Evolutionary conservation across 805 yeast genomes (phyloP).

Genomic region (Ogataea parapolymorpha): DNA sequence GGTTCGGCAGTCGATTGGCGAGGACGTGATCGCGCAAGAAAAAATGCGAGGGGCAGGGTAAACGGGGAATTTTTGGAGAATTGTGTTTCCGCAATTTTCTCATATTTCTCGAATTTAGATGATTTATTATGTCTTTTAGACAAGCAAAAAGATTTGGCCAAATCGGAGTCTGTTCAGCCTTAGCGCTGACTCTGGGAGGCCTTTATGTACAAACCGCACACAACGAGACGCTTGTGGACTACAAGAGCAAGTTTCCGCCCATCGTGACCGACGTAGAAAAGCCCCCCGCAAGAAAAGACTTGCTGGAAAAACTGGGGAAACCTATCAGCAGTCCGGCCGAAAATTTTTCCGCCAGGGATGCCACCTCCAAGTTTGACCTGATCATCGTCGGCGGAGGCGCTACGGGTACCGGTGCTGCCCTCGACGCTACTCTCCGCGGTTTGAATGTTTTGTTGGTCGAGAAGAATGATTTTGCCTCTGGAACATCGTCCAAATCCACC

Average conservation of each 20-base stretch:
- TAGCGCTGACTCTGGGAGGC: conserved; percentile 10
- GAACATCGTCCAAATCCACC: conserved; percentile 91
- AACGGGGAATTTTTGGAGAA: not conserved
- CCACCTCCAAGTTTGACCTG: conserved; percentile 64
- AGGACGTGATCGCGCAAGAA: conserved; percentile 66
- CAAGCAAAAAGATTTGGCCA: conserved; percentile 4
- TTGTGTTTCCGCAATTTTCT: not conserved
- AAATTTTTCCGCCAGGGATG: conserved; percentile 25
- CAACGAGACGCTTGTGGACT: conserved; percentile 12
- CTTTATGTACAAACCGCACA: conserved; percentile 8
- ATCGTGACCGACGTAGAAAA: conserved; percentile 41
- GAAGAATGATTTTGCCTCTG: conserved; percentile 85
- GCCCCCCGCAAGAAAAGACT: conserved; percentile 56
- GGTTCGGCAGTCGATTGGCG: conserved; percentile 68
- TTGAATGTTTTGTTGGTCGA: conserved; percentile 84
- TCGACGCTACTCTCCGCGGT: conserved; percentile 90
- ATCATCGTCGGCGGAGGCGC: conserved; percentile 95
- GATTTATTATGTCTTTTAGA: conserved; percentile 6
- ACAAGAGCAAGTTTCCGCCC: conserved; percentile 33
- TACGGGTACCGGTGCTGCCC: conserved; percentile 88
- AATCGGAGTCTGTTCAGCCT: conserved; percentile 11
- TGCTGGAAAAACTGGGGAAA: conserved; percentile 44
- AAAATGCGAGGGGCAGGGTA: conserved; percentile 61
- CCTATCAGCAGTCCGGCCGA: conserved; percentile 12
- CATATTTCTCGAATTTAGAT: not conserved